Conservation (phyloP, 306 rosid genomes). For the Cucurbita argyrosperma region DNA sequence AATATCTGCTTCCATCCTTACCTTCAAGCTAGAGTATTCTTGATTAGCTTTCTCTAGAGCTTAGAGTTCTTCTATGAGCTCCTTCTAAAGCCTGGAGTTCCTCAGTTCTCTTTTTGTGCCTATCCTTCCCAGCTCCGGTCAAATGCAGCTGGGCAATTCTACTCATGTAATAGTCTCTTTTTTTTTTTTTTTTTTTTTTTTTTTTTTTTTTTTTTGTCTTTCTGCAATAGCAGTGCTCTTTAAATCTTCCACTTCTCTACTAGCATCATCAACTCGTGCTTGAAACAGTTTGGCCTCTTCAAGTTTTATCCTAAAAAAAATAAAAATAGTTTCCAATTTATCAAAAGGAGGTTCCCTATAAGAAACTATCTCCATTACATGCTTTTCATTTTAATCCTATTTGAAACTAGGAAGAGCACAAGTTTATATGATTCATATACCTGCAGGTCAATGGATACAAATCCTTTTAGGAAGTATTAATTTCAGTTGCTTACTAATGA, state of each 20-base stretch:
- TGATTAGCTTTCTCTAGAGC: constrained; percentile 51
- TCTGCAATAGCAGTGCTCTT: constrained; percentile 64
- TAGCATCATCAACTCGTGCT: constrained; percentile 71
- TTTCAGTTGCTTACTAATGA: neutral
- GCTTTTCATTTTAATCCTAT: constrained; percentile 46
- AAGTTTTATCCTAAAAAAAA: constrained; percentile 33
- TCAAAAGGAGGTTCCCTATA: constrained; percentile 61
- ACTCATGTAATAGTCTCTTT: constrained; percentile 47
- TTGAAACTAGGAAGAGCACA: constrained; percentile 42
- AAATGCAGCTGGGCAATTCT: constrained; percentile 48
- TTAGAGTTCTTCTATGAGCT: constrained; percentile 23
- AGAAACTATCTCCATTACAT: constrained; percentile 26
- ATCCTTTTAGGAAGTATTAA: neutral
- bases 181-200: too few species aligned
- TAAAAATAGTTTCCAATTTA: constrained; percentile 60
- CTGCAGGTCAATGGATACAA: neutral
- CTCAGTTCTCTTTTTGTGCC: constrained; percentile 52
- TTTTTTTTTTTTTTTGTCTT: constrained; percentile 45
- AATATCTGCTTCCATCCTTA: constrained; percentile 76
- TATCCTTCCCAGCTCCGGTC: constrained; percentile 35
- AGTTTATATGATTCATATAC: constrained; percentile 12
- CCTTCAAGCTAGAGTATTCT: constrained; percentile 66
- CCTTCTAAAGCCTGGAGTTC: constrained; percentile 5
- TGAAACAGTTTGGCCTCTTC: constrained; percentile 87
- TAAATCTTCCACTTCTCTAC: constrained; percentile 76